A percentile compares a stretch with the other conserved stretches of the same genome.
These are phyloP conservation scores for Cyclocybe cylindracea DNA, from an alignment of 768 basidiomycete species.

Conservation along the genomic window DNA sequence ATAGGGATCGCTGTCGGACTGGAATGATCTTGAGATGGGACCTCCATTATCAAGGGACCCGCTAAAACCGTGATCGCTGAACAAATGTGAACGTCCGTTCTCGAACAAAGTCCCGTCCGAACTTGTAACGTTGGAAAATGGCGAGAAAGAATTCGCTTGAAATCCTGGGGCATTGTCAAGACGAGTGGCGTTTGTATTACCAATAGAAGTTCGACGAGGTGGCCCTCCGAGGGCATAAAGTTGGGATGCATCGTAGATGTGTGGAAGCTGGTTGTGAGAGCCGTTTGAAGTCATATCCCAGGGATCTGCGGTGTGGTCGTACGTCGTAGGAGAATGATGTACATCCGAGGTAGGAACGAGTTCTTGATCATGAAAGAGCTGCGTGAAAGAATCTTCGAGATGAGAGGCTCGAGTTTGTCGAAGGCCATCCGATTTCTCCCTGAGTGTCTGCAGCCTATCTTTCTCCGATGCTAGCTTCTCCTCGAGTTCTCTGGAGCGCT, in stretches of 20 bases:
- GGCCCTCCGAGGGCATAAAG: neutral
- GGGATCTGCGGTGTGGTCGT: neutral
- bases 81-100: no score
- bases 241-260: neutral
- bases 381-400: slow-evolving; percentile 6
- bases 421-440: slow-evolving; percentile 55
- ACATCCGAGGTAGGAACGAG: slow-evolving; percentile 2
- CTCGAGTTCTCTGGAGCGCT: slow-evolving; percentile 74
- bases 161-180: slow-evolving; percentile 3
- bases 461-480: slow-evolving; percentile 65
- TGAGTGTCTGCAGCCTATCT: slow-evolving; percentile 56
- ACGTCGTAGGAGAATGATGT: slow-evolving; percentile 1
- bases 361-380: slow-evolving; percentile 8
- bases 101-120: no score
- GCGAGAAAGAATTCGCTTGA: slow-evolving; percentile 3
- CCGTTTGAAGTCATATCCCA: neutral
- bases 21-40: slow-evolving; percentile 24
- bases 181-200: neutral
- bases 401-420: slow-evolving; percentile 43
- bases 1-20: slow-evolving; percentile 51
- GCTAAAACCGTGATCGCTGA: no score
- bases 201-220: neutral
- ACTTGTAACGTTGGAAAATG: slow-evolving; percentile 12
- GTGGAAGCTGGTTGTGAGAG: neutral
- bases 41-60: slow-evolving; percentile 4